These are phyloP conservation scores for Guillardia theta DNA, from an alignment of 78 protist species.

Conservation along the genomic window DNA sequence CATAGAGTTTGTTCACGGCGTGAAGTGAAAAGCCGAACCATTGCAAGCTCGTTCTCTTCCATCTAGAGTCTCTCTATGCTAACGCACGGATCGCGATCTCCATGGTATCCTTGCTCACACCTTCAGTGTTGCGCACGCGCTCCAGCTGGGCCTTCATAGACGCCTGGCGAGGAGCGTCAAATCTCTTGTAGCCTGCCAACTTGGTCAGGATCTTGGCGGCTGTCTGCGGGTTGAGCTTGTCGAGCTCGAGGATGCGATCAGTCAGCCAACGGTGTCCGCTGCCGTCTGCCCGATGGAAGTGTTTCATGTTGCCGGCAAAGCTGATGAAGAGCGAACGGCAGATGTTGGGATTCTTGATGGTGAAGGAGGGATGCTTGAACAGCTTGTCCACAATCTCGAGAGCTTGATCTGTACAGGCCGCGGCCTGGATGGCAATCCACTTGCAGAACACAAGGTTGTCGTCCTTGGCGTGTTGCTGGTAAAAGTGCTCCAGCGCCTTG, in stretches of 20 bases:
- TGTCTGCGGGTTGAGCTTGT: conserved; percentile 18
- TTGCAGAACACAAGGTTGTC: conserved; percentile 13
- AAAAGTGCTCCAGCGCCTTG: background rate
- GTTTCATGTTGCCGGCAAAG: conserved; percentile 19
- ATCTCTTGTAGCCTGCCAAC: background rate
- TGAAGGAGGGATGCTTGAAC: background rate
- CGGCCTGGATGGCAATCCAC: conserved; percentile 7
- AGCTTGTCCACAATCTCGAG: background rate
- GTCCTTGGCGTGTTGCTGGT: conserved; percentile 18
- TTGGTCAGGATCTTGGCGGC: background rate
- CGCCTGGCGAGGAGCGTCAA: background rate
- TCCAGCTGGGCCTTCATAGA: background rate
- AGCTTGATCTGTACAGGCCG: background rate
- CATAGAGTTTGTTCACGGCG: too few species aligned
- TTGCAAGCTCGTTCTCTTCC: too few species aligned
- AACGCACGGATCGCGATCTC: conserved; percentile 23
- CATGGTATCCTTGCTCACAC: background rate
- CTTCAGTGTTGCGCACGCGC: background rate
- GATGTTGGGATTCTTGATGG: background rate
- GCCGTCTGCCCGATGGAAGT: conserved; percentile 37
- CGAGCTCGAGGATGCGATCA: background rate
- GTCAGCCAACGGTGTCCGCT: conserved; percentile 34
- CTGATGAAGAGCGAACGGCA: background rate
- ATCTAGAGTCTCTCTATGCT: too few species aligned
- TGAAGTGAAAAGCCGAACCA: too few species aligned